Base-by-base conservation (phyloP, 2,329 filamentous ascomycete genomes). In the Chrysosporium queenslandicum region DNA sequence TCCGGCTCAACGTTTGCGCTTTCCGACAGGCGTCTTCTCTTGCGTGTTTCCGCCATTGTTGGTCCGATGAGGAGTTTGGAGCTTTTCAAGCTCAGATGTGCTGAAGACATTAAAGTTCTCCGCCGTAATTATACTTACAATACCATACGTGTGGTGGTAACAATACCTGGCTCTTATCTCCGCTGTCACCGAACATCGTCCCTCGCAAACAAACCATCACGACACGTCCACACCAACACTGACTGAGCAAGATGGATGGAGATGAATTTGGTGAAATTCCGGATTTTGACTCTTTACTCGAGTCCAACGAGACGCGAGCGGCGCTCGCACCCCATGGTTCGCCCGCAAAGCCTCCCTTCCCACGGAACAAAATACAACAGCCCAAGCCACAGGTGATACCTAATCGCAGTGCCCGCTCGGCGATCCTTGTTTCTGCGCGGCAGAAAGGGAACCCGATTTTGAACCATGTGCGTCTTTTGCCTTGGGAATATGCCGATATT, bases 401-500 rank as follows among this genome's bases (percentile, higher is more conserved):
- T 0, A 78, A 80, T 55, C 75, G 79, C 58, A 66, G 76, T 48
- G 75, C 80, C 1, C 84, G 85, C 3, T 88, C 86, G 14, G 81
- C 85, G 4, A 94, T 97, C 58, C 77, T 94, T 18, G 90, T 97
- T 27, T 96, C 90, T 32, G 85, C 87, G 14, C 82, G 90, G 37
- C 90, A 98, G 68, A 94, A 94, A 69, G 92, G 91, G 56, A 98
- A 98, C 62, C 92, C 92, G 0, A 86, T 97, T 46, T 74, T 98
- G 27, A 85, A 87, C 50, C 81, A 84, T 68, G 80, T 98, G 61
- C 83, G 85, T 55, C 83, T 85, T 0, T 77, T 94, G 54, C 80
- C 89, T 0, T 98, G 92, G 92, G 92, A 98, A 69, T 97, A 95
- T 68, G 90, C 87, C 56, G 91, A 97, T 63, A 95, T 95, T n/a